Evolutionary conservation across 2,329 filamentous ascomycete genomes (phyloP), one percentile per base, ranked within the genome.

Genomic region (Aspergillus ustus): DNA sequence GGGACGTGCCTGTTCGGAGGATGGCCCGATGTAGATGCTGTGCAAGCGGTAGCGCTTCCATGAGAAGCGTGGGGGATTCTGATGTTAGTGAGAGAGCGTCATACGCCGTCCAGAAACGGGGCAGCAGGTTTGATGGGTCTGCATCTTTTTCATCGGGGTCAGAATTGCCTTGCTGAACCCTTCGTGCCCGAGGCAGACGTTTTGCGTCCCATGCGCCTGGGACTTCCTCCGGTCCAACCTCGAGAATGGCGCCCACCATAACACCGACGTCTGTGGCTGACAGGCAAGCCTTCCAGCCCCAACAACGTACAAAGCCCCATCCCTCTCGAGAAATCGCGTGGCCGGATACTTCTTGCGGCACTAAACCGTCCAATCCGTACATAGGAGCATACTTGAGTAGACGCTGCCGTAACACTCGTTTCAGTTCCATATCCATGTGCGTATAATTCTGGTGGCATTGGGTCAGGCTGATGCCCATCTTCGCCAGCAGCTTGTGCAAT

Each of bases 361-460:
- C 93, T 71, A 99, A 88, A 55, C 94, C 95, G 66, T 98, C 93
- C 1, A 99, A 85, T 29, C 96, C 95, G 76, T 98, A 99, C 63
- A 96, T 84, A 1, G 92, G 92, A 0, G 93, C 93, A 73, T 97
- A 98, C 70, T 94, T 94, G 20, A 97, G 83, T 1, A 99, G 84
- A 62, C 96, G 92, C 52, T 91, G 87, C 46, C 94, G 88, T 31
- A 98, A 80, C 31, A 92, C 91, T 5, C 92, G 89, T 78, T 98
- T 99, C 37, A 99, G 82, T 77, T 96, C 89, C 88, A 97, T 96
- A 77, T 98, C 94, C 93, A 99, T 98, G 76, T 99, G 95, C 0
- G 93, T 92, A 74, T 98, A 99, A 73, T 89, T 94, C 77, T 98
- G 95, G 70, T 92, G 93, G 79, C 93, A 97, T 78, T 99, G 94